Percentiles rank a stretch among this genome's conserved stretches.
These are phyloP conservation scores for Nakaseomyces kungkrabaensis DNA, from an alignment of 1,139 yeast species.

Conservation along the genomic window DNA sequence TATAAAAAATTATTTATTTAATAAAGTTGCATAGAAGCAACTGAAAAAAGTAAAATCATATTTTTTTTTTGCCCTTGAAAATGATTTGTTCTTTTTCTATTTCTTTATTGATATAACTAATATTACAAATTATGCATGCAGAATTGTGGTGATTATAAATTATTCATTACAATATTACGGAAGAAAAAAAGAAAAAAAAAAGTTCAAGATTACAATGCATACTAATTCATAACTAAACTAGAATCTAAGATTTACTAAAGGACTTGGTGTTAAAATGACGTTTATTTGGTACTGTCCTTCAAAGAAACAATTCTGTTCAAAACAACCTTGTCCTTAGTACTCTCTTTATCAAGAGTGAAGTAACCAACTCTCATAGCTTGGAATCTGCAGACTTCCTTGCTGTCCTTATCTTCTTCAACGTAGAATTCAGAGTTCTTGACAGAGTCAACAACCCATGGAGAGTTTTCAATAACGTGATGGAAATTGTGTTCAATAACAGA, in stretches of 20 bases:
- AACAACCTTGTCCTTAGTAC: slow-evolving; percentile 48
- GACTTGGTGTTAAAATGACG: background rate
- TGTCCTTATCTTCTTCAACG: slow-evolving; percentile 49
- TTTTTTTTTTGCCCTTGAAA: background rate
- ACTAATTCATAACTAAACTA: background rate
- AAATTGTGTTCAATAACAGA: slow-evolving; percentile 79
- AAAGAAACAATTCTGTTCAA: slow-evolving; percentile 84
- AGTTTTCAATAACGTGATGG: slow-evolving; percentile 50
- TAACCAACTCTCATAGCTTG: slow-evolving; percentile 97
- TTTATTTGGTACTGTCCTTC: slow-evolving; percentile 43
- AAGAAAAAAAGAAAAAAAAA: background rate
- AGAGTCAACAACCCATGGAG: slow-evolving; percentile 70
- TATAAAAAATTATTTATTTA: background rate
- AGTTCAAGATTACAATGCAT: background rate
- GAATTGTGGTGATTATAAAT: background rate
- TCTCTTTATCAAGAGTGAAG: slow-evolving; percentile 82
- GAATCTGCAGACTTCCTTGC: slow-evolving; percentile 85
- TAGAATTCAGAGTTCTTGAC: slow-evolving; percentile 51
- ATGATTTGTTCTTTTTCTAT: background rate
- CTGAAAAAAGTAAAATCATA: background rate
- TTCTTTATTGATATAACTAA: too few relatives aligned
- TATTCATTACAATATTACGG: background rate
- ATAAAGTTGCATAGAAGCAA: slow-evolving; percentile 1
- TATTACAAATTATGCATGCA: background rate
- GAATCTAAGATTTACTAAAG: background rate